These are phyloP conservation scores for Mycena vulgaris DNA, from an alignment of 768 basidiomycete genomes.

Conservation along the genomic window DNA sequence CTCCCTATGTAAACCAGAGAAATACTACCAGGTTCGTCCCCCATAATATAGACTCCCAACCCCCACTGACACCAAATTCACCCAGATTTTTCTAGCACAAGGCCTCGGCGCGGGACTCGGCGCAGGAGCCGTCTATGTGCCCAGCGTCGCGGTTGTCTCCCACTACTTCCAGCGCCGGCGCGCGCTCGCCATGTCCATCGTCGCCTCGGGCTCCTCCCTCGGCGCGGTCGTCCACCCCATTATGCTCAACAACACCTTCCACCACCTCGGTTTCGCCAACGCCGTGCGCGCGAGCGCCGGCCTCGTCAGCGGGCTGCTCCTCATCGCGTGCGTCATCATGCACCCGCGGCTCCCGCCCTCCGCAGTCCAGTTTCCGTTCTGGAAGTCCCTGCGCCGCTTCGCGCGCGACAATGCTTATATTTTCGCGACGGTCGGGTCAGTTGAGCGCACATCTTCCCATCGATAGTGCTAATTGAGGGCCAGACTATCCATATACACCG, in stretches of 20 bases:
- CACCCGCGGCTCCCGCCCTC: slow-evolving; percentile 54
- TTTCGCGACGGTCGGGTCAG: slow-evolving; percentile 39
- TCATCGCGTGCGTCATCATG: slow-evolving; percentile 58
- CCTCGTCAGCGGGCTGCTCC: slow-evolving; percentile 55
- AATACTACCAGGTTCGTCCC: slow-evolving; percentile 63
- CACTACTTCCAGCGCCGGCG: slow-evolving; percentile 62
- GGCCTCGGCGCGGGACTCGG: slow-evolving; percentile 61
- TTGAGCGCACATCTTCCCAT: neutral
- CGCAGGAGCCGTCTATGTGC: slow-evolving; percentile 60
- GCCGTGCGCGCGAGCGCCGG: slow-evolving; percentile 62
- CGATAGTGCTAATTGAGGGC: neutral
- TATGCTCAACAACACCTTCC: no score
- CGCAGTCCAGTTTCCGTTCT: slow-evolving; percentile 28
- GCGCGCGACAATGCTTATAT: slow-evolving; percentile 43
- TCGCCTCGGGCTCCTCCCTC: no score
- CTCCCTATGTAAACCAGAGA: slow-evolving; percentile 58
- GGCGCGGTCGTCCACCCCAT: no score
- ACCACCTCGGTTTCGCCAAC: slow-evolving; percentile 58
- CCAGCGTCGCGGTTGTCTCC: slow-evolving; percentile 59
- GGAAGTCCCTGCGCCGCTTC: slow-evolving; percentile 30
- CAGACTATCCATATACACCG: slow-evolving; percentile 37
- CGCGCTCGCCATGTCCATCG: slow-evolving; percentile 62
- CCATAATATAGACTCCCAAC: no score
- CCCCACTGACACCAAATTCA: no score
- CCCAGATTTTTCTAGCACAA: slow-evolving; percentile 60